Conservation (phyloP, 2,329 filamentous ascomycete species). For the Colletotrichum navitas region DNA sequence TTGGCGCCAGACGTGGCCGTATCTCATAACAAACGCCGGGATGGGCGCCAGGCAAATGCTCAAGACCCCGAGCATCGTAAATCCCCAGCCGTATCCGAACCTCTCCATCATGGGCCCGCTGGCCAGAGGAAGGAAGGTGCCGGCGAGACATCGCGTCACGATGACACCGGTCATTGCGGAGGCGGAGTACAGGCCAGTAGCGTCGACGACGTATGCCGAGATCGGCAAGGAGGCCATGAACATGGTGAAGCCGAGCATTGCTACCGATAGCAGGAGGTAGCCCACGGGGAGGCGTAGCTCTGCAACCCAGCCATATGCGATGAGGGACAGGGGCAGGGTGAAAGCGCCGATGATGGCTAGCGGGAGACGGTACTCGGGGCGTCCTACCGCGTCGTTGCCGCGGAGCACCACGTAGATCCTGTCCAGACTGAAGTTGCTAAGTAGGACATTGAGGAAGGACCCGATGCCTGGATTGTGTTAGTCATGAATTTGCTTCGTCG, state of each 20-base stretch:
- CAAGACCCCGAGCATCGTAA: conserved; percentile 58
- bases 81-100: conserved; percentile 66
- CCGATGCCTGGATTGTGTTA: conserved; percentile 58
- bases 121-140: conserved; percentile 68
- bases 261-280: conserved; percentile 58
- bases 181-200: conserved; percentile 67
- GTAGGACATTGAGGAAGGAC: conserved; percentile 58
- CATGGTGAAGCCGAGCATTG: conserved; percentile 59
- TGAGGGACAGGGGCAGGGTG: conserved; percentile 59
- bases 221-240: conserved; percentile 63
- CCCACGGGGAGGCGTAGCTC: conserved; percentile 57
- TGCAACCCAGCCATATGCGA: conserved; percentile 65
- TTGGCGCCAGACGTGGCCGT: conserved; percentile 65
- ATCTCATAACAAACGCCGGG: conserved; percentile 63
- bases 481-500: conserved; percentile 4
- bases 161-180: conserved; percentile 70
- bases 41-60: conserved; percentile 62
- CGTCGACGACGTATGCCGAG: conserved; percentile 69
- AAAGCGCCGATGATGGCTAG: conserved; percentile 62
- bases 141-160: conserved; percentile 66
- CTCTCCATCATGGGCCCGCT: conserved; percentile 60
- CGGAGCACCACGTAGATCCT: conserved; percentile 65
- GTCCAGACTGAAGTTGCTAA: conserved; percentile 66
- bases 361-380: conserved; percentile 68
- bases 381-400: conserved; percentile 55